phyloP scores from a whole-genome alignment of 441 rosid genomes.

The Omphalea diandra region DNA sequence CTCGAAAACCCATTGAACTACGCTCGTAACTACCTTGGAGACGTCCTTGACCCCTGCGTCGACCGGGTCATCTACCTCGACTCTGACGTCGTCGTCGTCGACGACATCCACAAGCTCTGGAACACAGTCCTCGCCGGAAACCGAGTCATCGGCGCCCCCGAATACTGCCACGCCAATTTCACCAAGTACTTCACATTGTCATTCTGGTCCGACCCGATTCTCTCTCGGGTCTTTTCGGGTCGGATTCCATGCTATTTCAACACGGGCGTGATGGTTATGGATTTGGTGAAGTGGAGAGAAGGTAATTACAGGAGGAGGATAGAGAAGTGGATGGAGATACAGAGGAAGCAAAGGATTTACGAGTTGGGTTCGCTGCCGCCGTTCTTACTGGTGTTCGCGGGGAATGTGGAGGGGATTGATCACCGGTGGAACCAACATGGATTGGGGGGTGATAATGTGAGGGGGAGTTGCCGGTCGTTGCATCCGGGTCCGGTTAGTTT shows the following conservation, averaged over 20 bases:
- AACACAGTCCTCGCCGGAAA: slow-evolving; percentile 46
- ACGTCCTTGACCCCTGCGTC: slow-evolving; percentile 61
- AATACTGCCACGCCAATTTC: slow-evolving; percentile 85
- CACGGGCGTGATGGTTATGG: slow-evolving; percentile 96
- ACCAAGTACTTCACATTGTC: slow-evolving; percentile 69
- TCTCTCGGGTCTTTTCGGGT: slow-evolving; percentile 49
- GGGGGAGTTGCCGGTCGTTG: slow-evolving; percentile 74
- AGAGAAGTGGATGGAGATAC: slow-evolving; percentile 85
- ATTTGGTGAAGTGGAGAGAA: slow-evolving; percentile 72
- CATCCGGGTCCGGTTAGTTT: slow-evolving; percentile 88
- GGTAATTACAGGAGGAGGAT: slow-evolving; percentile 68
- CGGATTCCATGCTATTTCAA: slow-evolving; percentile 73
- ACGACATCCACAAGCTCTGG: slow-evolving; percentile 78
- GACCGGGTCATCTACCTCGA: slow-evolving; percentile 86
- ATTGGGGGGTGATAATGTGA: slow-evolving; percentile 85
- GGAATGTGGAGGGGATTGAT: slow-evolving; percentile 71
- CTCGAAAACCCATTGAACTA: slow-evolving; percentile 82
- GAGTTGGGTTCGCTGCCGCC: slow-evolving; percentile 94
- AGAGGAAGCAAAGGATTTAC: slow-evolving; percentile 71
- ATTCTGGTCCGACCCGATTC: slow-evolving; percentile 76
- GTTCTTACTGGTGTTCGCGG: slow-evolving; percentile 75
- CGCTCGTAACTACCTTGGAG: slow-evolving; percentile 83
- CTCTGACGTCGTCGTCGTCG: slow-evolving; percentile 79
- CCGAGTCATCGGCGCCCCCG: slow-evolving; percentile 81
- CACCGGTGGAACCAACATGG: slow-evolving; percentile 97